Percentiles rank a stretch among this genome's conserved stretches.
phyloP scores from a whole-genome alignment of 768 basidiomycete species.

The Crepidotus variabilis region DNA sequence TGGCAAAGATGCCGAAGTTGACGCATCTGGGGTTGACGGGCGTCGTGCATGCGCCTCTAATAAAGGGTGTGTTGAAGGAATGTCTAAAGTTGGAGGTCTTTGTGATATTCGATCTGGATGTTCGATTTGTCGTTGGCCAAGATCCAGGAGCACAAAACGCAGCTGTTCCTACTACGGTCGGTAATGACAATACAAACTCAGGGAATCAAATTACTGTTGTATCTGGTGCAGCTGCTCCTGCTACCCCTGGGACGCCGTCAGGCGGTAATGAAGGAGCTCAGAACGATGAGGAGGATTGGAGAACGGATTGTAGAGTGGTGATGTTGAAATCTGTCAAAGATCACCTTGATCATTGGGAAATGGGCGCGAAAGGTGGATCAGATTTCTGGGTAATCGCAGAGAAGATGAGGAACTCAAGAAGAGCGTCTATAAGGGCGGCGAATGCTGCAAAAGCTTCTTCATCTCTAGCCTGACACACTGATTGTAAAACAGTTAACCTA shows the following conservation, averaged over 20 bases:
- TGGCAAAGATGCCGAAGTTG: constrained; percentile 11
- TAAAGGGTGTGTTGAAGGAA: constrained; percentile 10
- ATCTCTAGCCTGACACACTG: too few relatives aligned
- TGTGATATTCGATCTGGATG: constrained; percentile 10
- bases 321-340: constrained; percentile 11
- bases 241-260: background rate
- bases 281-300: constrained; percentile 3
- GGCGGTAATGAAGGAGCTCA: background rate
- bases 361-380: constrained; percentile 12
- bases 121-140: constrained; percentile 1
- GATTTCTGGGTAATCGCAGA: constrained; percentile 19
- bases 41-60: constrained; percentile 6
- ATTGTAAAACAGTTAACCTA: background rate
- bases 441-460: background rate
- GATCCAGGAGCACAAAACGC: background rate
- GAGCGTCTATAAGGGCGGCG: background rate
- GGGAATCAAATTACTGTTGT: too few relatives aligned
- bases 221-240: background rate
- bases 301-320: constrained; percentile 11
- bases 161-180: too few relatives aligned
- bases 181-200: too few relatives aligned
- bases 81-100: constrained; percentile 11
- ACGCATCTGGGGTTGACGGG: constrained; percentile 17
- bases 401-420: background rate
- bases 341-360: constrained; percentile 17